A percentile compares a stretch with the other conserved stretches of the same genome.
These are phyloP conservation scores for Tetradesmus obliquus DNA, from an alignment of 139 green algal genomes.

Conservation along the genomic window DNA sequence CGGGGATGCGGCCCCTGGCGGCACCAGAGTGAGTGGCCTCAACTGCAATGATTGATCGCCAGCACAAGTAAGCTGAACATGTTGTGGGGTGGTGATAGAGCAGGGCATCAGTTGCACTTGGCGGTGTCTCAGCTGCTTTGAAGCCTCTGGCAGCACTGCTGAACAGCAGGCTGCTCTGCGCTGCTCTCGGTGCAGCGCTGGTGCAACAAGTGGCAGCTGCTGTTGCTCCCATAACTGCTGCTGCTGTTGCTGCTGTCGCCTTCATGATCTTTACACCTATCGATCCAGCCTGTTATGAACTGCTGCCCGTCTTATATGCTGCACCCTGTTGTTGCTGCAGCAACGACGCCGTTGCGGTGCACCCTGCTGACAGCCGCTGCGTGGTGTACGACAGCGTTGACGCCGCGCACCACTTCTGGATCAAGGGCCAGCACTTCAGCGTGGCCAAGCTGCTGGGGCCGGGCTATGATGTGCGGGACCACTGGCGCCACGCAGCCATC, in stretches of 20 bases:
- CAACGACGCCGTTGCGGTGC: conserved; percentile 34
- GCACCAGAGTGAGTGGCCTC: conserved; percentile 30
- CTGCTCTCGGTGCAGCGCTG: too few relatives aligned
- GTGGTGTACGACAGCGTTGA: conserved; percentile 49
- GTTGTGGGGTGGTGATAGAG: too few relatives aligned
- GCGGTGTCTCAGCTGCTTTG: too few relatives aligned
- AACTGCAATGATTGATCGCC: too few relatives aligned
- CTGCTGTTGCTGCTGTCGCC: too few relatives aligned
- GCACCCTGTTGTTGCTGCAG: conserved; percentile 6
- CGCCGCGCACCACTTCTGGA: conserved; percentile 68
- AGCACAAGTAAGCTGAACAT: too few relatives aligned
- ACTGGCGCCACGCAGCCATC: conserved; percentile 46
- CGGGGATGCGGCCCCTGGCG: conserved; percentile 60
- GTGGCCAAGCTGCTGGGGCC: conserved; percentile 63
- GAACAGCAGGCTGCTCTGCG: too few relatives aligned
- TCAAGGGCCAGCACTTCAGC: conserved; percentile 74
- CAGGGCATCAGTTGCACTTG: too few relatives aligned
- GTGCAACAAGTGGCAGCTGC: too few relatives aligned
- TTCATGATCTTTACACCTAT: background rate
- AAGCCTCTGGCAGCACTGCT: too few relatives aligned
- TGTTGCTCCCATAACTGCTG: conserved; percentile 27
- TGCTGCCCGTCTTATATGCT: background rate
- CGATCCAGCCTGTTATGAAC: background rate
- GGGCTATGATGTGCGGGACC: background rate
- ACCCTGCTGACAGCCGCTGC: conserved; percentile 24